A percentile compares a stretch with the other conserved stretches of the same genome.
phyloP scores from a whole-genome alignment of 805 yeast genomes.

The Nakazawaea ambrosiae region DNA sequence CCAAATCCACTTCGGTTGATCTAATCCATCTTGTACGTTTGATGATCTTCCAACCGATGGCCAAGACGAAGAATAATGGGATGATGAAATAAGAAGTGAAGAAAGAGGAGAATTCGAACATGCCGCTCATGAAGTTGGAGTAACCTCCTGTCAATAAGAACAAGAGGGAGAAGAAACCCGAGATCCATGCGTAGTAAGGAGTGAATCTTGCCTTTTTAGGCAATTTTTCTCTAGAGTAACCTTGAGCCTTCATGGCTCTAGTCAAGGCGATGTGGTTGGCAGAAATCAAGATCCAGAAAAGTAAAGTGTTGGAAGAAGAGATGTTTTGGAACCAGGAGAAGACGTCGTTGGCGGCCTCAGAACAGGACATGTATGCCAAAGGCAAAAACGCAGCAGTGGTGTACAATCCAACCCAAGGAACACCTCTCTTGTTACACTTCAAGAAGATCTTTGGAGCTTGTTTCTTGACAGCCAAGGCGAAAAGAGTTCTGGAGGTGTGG shows the following conservation, averaged over 20 bases:
- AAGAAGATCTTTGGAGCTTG: conserved; percentile 31
- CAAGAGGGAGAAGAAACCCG: conserved; percentile 19
- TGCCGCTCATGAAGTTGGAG: conserved; percentile 25
- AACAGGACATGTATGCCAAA: conserved; percentile 28
- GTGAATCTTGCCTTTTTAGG: conserved; percentile 67
- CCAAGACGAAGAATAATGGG: conserved; percentile 29
- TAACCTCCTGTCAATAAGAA: conserved; percentile 30
- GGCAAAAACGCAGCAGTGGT: conserved; percentile 24
- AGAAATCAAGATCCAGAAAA: conserved; percentile 26
- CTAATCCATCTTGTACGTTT: conserved; percentile 32
- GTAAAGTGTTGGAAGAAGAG: conserved; percentile 23
- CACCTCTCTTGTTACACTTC: conserved; percentile 25
- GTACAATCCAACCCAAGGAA: conserved; percentile 24
- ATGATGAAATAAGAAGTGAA: conserved; percentile 27
- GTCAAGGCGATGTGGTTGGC: conserved; percentile 45
- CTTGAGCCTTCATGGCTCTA: conserved; percentile 66
- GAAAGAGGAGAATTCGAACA: conserved; percentile 20
- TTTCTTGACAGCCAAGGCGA: conserved; percentile 29
- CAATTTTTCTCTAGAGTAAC: conserved; percentile 57
- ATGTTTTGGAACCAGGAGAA: conserved; percentile 29
- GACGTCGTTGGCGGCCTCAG: conserved; percentile 18
- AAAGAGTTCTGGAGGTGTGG: conserved; percentile 26
- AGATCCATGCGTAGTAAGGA: conserved; percentile 55
- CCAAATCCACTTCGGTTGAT: conserved; percentile 19
- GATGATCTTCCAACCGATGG: conserved; percentile 28